phyloP scores from a whole-genome alignment of 352 stramenopile species.

The Phytophthora aleatoria region DNA sequence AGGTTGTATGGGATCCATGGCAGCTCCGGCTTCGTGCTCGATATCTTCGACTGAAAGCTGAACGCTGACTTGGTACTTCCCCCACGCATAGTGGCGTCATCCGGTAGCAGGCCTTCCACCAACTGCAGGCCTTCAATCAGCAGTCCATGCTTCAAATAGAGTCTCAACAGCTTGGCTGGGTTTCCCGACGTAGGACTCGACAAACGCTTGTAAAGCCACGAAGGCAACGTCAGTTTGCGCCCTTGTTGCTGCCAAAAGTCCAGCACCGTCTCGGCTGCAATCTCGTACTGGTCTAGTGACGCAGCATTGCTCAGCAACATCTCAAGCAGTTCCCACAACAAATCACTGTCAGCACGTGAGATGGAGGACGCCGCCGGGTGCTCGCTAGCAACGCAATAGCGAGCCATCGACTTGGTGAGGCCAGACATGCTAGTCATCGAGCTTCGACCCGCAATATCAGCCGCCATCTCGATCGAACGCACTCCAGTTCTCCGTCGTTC shows the following conservation, averaged over 20 bases:
- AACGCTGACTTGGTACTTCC: slow-evolving; percentile 11
- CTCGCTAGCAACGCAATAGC: slow-evolving; percentile 65
- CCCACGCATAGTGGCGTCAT: slow-evolving; percentile 24
- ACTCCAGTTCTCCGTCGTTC: slow-evolving; percentile 56
- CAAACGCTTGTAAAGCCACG: slow-evolving; percentile 58
- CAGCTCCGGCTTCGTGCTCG: slow-evolving; percentile 29
- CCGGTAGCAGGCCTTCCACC: slow-evolving; percentile 46
- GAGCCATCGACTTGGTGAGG: slow-evolving; percentile 69
- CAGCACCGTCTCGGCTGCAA: slow-evolving; percentile 61
- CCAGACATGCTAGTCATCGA: slow-evolving; percentile 29
- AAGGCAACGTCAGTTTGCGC: slow-evolving; percentile 61
- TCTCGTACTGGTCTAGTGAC: slow-evolving; percentile 56
- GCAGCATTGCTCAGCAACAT: slow-evolving; percentile 46
- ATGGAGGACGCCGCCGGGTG: slow-evolving; percentile 33
- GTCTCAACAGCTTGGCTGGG: slow-evolving; percentile 53
- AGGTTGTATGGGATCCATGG: slow-evolving; percentile 78
- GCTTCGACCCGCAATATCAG: slow-evolving; percentile 43
- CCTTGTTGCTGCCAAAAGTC: slow-evolving; percentile 55
- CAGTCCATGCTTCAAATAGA: slow-evolving; percentile 67
- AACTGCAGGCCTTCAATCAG: slow-evolving; percentile 66
- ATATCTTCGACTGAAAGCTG: slow-evolving; percentile 44
- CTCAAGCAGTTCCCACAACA: slow-evolving; percentile 66
- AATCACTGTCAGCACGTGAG: slow-evolving; percentile 33
- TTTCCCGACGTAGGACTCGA: slow-evolving; percentile 46
- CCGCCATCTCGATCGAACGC: slow-evolving; percentile 53